Conservation (phyloP, 805 yeast species). For the Lipomyces yamadae region DNA sequence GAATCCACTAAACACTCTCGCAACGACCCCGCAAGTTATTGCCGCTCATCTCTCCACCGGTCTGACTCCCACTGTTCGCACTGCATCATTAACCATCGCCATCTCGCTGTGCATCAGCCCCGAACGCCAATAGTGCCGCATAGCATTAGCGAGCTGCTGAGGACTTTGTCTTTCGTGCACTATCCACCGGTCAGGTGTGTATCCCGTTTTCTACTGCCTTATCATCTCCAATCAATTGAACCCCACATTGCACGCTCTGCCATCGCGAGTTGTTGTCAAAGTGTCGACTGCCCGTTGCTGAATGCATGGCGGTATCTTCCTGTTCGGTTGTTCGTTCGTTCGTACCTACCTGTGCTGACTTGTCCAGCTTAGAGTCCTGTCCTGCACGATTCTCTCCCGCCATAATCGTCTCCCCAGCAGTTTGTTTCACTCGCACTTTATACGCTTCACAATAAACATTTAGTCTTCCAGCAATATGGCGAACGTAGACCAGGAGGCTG, state of each 20-base stretch:
- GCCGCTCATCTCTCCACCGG: conserved; percentile 3
- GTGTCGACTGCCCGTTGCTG: no score
- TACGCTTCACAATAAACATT: neutral
- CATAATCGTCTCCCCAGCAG: neutral
- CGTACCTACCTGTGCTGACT: no score
- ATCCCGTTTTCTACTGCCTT: neutral
- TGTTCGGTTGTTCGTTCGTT: no score
- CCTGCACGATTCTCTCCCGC: neutral
- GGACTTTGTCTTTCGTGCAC: neutral
- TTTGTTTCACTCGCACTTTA: neutral
- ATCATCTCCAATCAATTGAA: neutral
- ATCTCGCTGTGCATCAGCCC: neutral
- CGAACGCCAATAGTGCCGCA: neutral
- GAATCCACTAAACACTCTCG: no score
- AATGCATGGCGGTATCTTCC: no score
- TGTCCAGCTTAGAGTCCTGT: no score
- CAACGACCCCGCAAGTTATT: no score
- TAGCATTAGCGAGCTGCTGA: neutral
- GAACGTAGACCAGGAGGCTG: conserved; percentile 4
- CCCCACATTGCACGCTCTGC: neutral
- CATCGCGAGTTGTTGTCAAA: neutral
- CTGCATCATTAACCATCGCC: neutral
- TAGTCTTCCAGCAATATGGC: conserved; percentile 9
- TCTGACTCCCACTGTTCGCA: neutral
- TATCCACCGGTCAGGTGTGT: neutral